Evolutionary conservation across 805 yeast species (phyloP).

Genomic region (Candida silvicultrix): DNA sequence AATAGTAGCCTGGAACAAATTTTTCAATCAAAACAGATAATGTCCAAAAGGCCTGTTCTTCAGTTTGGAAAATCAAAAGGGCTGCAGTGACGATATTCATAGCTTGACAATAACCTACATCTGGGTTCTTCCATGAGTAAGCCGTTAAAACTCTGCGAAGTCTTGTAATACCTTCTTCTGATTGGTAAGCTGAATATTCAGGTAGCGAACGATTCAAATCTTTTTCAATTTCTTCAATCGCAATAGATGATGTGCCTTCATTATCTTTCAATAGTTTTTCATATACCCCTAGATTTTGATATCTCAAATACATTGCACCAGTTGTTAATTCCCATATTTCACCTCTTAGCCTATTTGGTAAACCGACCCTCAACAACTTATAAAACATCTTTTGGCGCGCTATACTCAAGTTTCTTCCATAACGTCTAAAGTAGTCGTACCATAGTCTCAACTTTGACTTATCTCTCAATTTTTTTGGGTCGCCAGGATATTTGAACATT

Average conservation of each 20-base stretch:
- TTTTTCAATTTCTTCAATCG: conserved; percentile 94
- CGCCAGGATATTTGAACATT: conserved; percentile 84
- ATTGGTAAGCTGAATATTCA: conserved; percentile 92
- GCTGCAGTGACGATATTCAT: conserved; percentile 93
- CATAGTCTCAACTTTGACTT: conserved; percentile 84
- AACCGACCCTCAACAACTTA: conserved; percentile 80
- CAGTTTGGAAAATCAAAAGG: conserved; percentile 76
- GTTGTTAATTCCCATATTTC: conserved; percentile 93
- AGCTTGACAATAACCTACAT: conserved; percentile 97
- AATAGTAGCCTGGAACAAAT: conserved; percentile 91
- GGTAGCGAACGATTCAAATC: conserved; percentile 93
- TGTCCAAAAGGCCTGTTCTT: conserved; percentile 97
- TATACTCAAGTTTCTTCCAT: conserved; percentile 80
- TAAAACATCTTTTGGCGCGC: conserved; percentile 72
- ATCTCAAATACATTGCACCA: conserved; percentile 76
- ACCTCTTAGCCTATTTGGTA: conserved; percentile 92
- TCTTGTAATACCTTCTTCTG: conserved; percentile 75
- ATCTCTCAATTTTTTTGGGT: conserved; percentile 68
- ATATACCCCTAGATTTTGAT: conserved; percentile 58
- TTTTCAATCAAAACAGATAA: conserved; percentile 74
- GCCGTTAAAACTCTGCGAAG: conserved; percentile 87
- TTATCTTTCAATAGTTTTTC: conserved; percentile 50
- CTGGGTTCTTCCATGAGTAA: conserved; percentile 95
- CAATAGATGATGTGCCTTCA: conserved; percentile 61
- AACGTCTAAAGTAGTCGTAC: conserved; percentile 82